A percentile compares a stretch with the other conserved stretches of the same genome.
Conservation (phyloP, 257 asterid species). For the Salvia miltiorrhiza region DNA sequence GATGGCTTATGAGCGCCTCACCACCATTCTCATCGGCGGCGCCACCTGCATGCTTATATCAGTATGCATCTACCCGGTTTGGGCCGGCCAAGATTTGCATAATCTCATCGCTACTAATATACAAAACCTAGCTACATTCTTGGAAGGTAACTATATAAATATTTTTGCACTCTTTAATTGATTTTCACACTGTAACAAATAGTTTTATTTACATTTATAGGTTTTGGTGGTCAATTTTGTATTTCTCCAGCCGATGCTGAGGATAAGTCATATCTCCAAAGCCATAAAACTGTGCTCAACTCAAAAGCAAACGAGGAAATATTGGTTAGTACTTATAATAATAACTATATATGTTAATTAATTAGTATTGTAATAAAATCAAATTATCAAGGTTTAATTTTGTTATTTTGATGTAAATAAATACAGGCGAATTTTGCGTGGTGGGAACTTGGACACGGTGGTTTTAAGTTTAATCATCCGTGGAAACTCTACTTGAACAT, state of each 20-base stretch:
- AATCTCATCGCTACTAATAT: conserved; percentile 38
- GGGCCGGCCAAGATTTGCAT: conserved; percentile 86
- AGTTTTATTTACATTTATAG: neutral
- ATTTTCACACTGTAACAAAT: too few relatives aligned
- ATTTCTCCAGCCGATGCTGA: conserved; percentile 16
- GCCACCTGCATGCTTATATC: conserved; percentile 56
- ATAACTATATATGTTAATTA: neutral
- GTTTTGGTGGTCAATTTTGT: conserved; percentile 46
- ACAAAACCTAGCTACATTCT: conserved; percentile 45
- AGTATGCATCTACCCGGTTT: conserved; percentile 49
- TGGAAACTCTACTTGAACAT: conserved; percentile 65
- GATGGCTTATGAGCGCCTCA: conserved; percentile 52
- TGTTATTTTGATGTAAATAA: neutral
- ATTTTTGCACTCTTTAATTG: neutral
- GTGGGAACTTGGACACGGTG: conserved; percentile 75
- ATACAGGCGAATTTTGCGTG: conserved; percentile 68
- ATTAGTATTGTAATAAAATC: neutral
- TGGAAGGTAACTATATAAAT: conserved; percentile 39
- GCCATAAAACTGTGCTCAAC: conserved; percentile 38
- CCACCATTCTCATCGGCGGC: conserved; percentile 54
- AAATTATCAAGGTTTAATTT: too few relatives aligned
- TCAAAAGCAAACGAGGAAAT: conserved; percentile 59
- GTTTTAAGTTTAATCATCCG: conserved; percentile 48
- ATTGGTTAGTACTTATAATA: conserved; percentile 39
- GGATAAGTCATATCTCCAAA: conserved; percentile 32